A percentile compares a stretch with the other conserved stretches of the same genome.
phyloP scores from a whole-genome alignment of 2,329 filamentous ascomycete species.

The Gaeumannomyces tritici region DNA sequence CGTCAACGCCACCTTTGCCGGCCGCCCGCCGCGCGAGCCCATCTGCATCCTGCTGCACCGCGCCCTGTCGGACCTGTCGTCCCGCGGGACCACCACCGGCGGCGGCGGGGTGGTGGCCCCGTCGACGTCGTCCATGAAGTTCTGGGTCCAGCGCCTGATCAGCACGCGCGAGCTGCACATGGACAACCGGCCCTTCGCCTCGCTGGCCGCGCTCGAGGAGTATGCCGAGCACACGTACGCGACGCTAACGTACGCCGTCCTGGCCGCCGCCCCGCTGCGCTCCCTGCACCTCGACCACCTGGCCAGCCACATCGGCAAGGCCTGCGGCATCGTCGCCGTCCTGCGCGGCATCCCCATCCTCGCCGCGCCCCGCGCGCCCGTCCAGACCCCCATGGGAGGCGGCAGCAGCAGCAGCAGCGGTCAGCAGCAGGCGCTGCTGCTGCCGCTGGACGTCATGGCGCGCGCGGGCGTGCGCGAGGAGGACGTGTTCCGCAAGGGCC shows the following conservation, averaged over 20 bases:
- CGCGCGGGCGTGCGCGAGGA: constrained; percentile 75
- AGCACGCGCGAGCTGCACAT: constrained; percentile 74
- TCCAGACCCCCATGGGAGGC: constrained; percentile 30
- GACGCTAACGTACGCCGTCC: constrained; percentile 78
- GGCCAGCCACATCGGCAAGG: constrained; percentile 91
- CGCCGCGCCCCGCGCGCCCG: constrained; percentile 60
- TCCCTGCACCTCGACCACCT: constrained; percentile 86
- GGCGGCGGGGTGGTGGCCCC: constrained; percentile 20
- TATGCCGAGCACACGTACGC: constrained; percentile 96
- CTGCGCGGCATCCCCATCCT: constrained; percentile 81
- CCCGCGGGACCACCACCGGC: constrained; percentile 23
- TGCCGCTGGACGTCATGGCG: constrained; percentile 87
- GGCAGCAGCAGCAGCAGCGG: constrained; percentile 21
- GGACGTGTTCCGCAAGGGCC: constrained; percentile 74
- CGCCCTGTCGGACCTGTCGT: constrained; percentile 56
- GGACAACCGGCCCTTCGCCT: constrained; percentile 72
- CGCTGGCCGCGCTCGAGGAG: constrained; percentile 63
- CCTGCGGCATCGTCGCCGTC: constrained; percentile 76
- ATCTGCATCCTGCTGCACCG: constrained; percentile 76
- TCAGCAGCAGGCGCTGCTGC: constrained; percentile 49
- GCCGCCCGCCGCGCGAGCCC: constrained; percentile 77
- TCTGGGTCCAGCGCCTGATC: constrained; percentile 70
- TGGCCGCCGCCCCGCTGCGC: constrained; percentile 69
- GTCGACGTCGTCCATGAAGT: constrained; percentile 46
- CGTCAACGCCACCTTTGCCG: constrained; percentile 66